These are phyloP conservation scores for Balansia obtecta DNA, from an alignment of 2,329 filamentous ascomycete species.

Conservation along the genomic window DNA sequence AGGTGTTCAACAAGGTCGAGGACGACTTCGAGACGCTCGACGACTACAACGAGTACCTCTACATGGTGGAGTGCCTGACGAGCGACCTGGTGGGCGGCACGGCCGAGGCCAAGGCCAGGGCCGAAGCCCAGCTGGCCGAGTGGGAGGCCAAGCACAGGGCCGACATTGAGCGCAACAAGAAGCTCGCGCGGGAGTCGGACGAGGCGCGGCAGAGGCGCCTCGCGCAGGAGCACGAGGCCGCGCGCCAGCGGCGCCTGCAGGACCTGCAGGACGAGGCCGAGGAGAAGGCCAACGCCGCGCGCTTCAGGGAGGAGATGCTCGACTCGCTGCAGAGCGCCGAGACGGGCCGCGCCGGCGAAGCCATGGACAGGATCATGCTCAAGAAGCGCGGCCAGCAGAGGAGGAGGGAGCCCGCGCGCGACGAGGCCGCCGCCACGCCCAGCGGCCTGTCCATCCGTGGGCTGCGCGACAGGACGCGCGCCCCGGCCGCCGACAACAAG, in stretches of 20 bases:
- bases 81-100: constrained; percentile 71
- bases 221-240: constrained; percentile 54
- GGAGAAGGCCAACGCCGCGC: constrained; percentile 50
- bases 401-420: constrained; percentile 21
- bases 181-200: constrained; percentile 42
- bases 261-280: constrained; percentile 58
- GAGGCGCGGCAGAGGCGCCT: constrained; percentile 41
- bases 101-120: constrained; percentile 44
- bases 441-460: constrained; percentile 59
- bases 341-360: constrained; percentile 44
- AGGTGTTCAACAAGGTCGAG: constrained; percentile 76
- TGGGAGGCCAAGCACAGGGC: constrained; percentile 65
- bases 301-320: constrained; percentile 56
- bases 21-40: constrained; percentile 80
- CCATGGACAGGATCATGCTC: constrained; percentile 49
- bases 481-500: constrained; percentile 38
- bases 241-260: constrained; percentile 44
- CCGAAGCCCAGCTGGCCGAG: constrained; percentile 32
- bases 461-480: constrained; percentile 50
- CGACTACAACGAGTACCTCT: constrained; percentile 88
- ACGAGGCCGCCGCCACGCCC: constrained; percentile 16
- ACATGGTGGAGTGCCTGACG: constrained; percentile 80
- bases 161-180: constrained; percentile 51
- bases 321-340: constrained; percentile 53
- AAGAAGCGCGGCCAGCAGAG: constrained; percentile 56